Evolutionary conservation across 345 rosid genomes (phyloP).

Genomic region (Reutealis trisperma): DNA sequence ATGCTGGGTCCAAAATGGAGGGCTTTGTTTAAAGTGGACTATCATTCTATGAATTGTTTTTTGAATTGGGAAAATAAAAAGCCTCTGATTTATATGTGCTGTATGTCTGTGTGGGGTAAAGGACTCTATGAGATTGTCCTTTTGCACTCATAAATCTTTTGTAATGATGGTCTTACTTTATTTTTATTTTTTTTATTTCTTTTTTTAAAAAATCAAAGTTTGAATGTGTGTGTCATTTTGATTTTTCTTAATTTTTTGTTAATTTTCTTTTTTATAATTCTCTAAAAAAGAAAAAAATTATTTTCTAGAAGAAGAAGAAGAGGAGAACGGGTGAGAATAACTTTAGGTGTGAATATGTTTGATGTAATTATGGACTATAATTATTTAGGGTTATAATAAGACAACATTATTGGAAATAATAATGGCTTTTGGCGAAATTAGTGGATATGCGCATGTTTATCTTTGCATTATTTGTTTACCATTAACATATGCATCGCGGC

Average conservation of each 20-base stretch:
- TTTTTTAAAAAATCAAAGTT: conserved; percentile 23
- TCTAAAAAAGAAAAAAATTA: no score
- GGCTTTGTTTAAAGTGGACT: conserved; percentile 55
- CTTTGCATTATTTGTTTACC: conserved; percentile 28
- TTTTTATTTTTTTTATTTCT: conserved; percentile 17
- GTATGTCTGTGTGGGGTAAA: conserved; percentile 58
- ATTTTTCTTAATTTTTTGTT: neutral
- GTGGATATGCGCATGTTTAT: conserved; percentile 52
- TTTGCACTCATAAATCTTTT: conserved; percentile 50
- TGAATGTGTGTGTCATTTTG: conserved; percentile 18
- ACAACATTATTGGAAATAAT: conserved; percentile 57
- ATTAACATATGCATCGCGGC: no score
- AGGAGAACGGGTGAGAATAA: conserved; percentile 8
- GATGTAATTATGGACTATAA: conserved; percentile 47
- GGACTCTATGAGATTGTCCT: conserved; percentile 55
- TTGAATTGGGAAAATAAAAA: conserved; percentile 35
- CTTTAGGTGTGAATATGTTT: conserved; percentile 28
- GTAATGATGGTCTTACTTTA: conserved; percentile 48
- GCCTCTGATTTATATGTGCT: conserved; percentile 51
- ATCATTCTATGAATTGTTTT: conserved; percentile 30
- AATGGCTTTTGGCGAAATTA: conserved; percentile 40
- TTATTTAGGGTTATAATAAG: conserved; percentile 44
- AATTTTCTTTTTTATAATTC: conserved; percentile 13
- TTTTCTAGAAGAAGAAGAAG: neutral
- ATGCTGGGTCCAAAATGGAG: conserved; percentile 72